Evolutionary conservation across 176 grass and related monocot species (phyloP).

Genomic region (Cenchrus fungigraminus): DNA sequence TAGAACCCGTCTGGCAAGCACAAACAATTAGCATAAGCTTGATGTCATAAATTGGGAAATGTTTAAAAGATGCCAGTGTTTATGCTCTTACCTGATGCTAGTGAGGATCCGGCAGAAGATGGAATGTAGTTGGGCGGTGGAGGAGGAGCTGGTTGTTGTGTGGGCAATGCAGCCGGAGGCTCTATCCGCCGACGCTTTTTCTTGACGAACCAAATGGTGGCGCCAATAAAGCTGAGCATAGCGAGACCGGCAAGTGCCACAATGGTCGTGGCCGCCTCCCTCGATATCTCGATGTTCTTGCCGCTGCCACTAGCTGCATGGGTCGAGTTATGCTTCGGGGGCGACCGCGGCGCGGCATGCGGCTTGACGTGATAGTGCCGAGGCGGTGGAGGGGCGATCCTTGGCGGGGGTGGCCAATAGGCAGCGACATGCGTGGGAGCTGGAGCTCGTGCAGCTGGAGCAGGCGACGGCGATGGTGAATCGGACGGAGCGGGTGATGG

Average conservation of each 20-base stretch:
- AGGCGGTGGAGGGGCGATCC: slow-evolving; percentile 29
- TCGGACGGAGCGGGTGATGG: slow-evolving; percentile 51
- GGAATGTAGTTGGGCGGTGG: slow-evolving; percentile 52
- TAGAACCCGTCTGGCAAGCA: slow-evolving; percentile 50
- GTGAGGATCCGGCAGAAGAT: slow-evolving; percentile 56
- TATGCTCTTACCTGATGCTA: slow-evolving; percentile 56
- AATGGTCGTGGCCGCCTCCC: slow-evolving; percentile 57
- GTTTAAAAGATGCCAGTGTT: background rate
- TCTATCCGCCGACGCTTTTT: slow-evolving; percentile 63
- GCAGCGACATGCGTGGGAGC: slow-evolving; percentile 29
- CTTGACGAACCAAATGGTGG: slow-evolving; percentile 62
- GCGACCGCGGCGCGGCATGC: slow-evolving; percentile 33
- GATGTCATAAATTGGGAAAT: slow-evolving; percentile 25
- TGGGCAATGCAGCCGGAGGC: slow-evolving; percentile 23
- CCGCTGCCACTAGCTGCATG: background rate
- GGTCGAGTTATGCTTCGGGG: slow-evolving; percentile 48
- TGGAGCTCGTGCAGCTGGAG: slow-evolving; percentile 40
- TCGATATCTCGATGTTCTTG: slow-evolving; percentile 68
- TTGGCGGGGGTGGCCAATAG: slow-evolving; percentile 39
- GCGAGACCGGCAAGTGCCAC: slow-evolving; percentile 51
- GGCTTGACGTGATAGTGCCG: slow-evolving; percentile 39
- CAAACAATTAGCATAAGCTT: slow-evolving; percentile 38
- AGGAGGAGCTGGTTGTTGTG: slow-evolving; percentile 49
- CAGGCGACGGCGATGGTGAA: slow-evolving; percentile 40
- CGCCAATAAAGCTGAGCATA: slow-evolving; percentile 51